Base-by-base conservation (phyloP, 208 protist species). In the Naegleria lovaniensis region DNA sequence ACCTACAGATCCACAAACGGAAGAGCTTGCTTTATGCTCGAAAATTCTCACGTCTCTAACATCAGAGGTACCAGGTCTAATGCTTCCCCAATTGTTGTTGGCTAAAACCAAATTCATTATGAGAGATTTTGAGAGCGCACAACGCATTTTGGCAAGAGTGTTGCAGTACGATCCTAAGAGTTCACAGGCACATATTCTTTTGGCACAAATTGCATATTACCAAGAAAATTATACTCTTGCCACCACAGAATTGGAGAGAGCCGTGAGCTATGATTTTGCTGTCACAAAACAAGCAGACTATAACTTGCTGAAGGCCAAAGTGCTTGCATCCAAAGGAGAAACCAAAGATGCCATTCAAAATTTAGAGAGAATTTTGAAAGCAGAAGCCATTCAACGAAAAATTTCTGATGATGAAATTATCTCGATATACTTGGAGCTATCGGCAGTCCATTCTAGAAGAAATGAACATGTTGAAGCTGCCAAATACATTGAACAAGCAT, bases 211-310 rank as follows among this genome's bases (percentile, higher is more conserved):
- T 55, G 96, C 94, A 84, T 94, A 96, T 83, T 95, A 96, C 88
- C 93, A 96, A 91, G 96, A 96, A 22, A 95, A 98, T 51, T 91
- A 94, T 55, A 94, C 92, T 58, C 87, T 95, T n/a, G 97, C 97
- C 6, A 91, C 79, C 51, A 93, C 95, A 40, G 94, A 96, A 11
- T 95, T 99, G 11, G 96, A 98, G 90, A 95, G 97, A 92, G 97
- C 96, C 19, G 93, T 98, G 48, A 97, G 95, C 15, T 93, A 97
- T 43, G 96, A 98, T 92, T 99, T 99, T 93, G 94, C 96, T 48
- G 91, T 99, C 36, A 96, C 97, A 89, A 96, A 98, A 90, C 94
- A 95, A 91, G 95, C 97, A 15, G 91, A 95, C 7, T 99, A 98
- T 92, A 96, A 98, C 91, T 91, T 99, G 22, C 91, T 99, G 19